phyloP scores from a whole-genome alignment of 2,329 filamentous ascomycete genomes.

The Botrytis aclada region DNA sequence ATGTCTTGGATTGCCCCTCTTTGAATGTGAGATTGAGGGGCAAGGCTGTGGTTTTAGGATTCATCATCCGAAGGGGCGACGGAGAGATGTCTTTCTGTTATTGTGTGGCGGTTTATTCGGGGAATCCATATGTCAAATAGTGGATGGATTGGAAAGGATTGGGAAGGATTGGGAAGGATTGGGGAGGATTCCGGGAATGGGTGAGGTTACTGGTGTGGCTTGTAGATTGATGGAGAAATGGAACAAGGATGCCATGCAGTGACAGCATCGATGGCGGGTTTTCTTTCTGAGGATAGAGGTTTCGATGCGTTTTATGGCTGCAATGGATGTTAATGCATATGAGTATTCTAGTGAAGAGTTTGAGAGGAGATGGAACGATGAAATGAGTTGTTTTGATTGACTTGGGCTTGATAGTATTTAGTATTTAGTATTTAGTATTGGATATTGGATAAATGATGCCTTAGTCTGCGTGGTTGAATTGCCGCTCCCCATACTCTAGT shows the following conservation, averaged over 20 bases:
- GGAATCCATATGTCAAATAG: not conserved
- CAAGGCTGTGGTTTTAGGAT: not conserved
- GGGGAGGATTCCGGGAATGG: not conserved
- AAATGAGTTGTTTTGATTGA: not conserved
- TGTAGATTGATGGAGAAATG: not conserved
- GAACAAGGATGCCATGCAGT: not conserved
- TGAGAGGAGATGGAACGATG: not conserved
- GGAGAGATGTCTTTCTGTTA: not conserved
- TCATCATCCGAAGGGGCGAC: not conserved
- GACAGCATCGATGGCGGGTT: not conserved
- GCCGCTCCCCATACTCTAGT: not conserved
- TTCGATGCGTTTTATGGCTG: not conserved
- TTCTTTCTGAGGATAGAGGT: not conserved
- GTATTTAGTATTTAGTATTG: no score
- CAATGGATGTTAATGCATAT: not conserved
- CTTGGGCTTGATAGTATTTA: not conserved
- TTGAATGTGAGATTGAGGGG: not conserved
- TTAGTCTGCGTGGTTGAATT: no score
- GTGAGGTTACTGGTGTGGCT: constrained; percentile 1
- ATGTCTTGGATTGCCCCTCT: constrained; percentile 5
- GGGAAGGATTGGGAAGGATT: not conserved
- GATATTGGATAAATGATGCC: no score
- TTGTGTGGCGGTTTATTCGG: not conserved
- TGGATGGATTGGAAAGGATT: not conserved
- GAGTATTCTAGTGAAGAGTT: not conserved